Base-by-base conservation (phyloP, 192 early-diverging fungal genomes). In the Coemansia sp. region DNA sequence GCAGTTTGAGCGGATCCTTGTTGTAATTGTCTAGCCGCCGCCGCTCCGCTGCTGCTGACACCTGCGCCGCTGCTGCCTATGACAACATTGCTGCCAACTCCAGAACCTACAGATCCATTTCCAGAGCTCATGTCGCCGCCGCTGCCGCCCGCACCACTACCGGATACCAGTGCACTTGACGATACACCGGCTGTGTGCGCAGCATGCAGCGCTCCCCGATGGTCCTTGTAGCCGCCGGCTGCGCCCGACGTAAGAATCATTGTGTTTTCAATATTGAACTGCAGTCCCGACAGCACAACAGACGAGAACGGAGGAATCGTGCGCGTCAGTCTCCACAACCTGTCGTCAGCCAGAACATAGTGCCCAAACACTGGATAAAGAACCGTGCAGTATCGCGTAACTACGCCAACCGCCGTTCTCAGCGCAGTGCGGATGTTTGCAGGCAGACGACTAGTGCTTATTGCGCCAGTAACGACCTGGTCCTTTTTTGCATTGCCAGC, bases 331-430 rank as follows among this genome's bases (percentile, higher is more conserved):
- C 75, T 63, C 80, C 80, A 83, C 45, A 83, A 63, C 21, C 75
- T 68, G 37, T 83, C 75, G 45, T 83, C 80, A 2, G 80, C 80
- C 58, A 83, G 50, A 5, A 75, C 56, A 19, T 69, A 83, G 47
- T 72, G 61, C 11, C 80, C 80, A 61, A 83, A 83, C 9, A 72
- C 69, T 0, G 80, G 75, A 50, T 63, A 63, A 11, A 83, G 72
- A n/a, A 69, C 67, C 44, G 70, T 77, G 58, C 73, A 76, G 72
- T 83, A 83, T 16, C 80, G 67, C 26, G 75, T 68, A 21, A 83
- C 66, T 5, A 77, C 75, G 48, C 75, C 64, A 19, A 71, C 65
- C 0, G 72, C 75, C 12, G 72, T 77, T 2, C 38, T 63, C 47
- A 83, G 66, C 10, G 80, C 75, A 16, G 56, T 77, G 54, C 67